These are phyloP conservation scores for Brassica rapa DNA, from an alignment of 345 rosid species.

Conservation along the genomic window DNA sequence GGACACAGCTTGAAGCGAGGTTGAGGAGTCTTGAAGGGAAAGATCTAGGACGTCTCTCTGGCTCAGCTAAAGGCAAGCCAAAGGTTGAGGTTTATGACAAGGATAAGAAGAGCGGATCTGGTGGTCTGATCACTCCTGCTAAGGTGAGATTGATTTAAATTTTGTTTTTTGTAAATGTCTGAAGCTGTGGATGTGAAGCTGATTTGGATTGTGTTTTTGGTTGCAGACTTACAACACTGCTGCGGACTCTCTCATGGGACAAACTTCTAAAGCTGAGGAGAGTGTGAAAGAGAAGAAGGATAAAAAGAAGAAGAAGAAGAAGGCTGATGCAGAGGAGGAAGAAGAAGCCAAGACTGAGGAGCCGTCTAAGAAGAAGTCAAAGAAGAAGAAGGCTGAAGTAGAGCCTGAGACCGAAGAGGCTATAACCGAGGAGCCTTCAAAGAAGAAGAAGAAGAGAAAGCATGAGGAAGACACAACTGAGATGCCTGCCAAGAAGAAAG, in stretches of 20 bases:
- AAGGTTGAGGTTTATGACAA: constrained; percentile 84
- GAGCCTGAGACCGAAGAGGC: background rate
- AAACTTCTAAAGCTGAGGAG: constrained; percentile 29
- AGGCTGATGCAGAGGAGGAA: constrained; percentile 28
- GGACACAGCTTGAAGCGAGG: constrained; percentile 73
- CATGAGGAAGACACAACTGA: background rate
- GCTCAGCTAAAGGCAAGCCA: constrained; percentile 89
- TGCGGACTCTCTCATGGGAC: constrained; percentile 64
- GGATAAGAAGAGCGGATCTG: constrained; percentile 69
- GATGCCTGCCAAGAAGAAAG: background rate
- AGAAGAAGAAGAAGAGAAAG: background rate
- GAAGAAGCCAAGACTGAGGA: background rate
- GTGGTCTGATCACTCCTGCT: constrained; percentile 76
- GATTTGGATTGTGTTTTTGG: constrained; percentile 1
- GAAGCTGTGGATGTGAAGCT: background rate
- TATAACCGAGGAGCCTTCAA: background rate
- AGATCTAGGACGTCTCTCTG: constrained; percentile 73
- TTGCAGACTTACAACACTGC: constrained; percentile 75
- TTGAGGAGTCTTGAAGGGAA: constrained; percentile 78
- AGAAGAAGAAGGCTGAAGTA: background rate
- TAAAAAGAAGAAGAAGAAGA: constrained; percentile 15
- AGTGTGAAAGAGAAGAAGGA: background rate
- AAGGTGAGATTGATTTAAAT: constrained; percentile 51
- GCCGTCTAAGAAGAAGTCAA: background rate
- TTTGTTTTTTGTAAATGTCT: background rate